Percentiles rank a stretch among this genome's conserved stretches.
Conservation (phyloP, 2,329 filamentous ascomycete genomes). For the Fusarium zealandicum region DNA sequence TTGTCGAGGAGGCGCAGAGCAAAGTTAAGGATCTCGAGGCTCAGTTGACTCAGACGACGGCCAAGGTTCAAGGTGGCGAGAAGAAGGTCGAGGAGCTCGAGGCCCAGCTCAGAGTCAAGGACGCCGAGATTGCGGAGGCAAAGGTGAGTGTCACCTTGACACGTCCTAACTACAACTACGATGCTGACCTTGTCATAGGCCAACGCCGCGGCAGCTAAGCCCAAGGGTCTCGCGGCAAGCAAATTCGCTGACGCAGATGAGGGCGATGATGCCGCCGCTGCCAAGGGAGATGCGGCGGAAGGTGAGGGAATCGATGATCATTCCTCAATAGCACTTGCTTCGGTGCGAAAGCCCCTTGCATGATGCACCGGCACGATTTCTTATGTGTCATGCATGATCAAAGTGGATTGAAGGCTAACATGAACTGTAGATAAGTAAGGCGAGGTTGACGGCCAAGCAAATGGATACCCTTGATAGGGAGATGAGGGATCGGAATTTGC, state of each 20-base stretch:
- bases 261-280: conserved; percentile 45
- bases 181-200: conserved; percentile 46
- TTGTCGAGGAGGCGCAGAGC: conserved; percentile 65
- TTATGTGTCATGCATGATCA: conserved; percentile 26
- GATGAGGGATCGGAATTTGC: conserved; percentile 62
- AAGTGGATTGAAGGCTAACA: conserved; percentile 29
- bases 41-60: conserved; percentile 55
- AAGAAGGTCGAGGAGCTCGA: conserved; percentile 59
- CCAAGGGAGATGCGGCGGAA: conserved; percentile 54
- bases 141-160: conserved; percentile 52
- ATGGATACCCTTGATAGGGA: conserved; percentile 63
- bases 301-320: conserved; percentile 68
- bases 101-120: conserved; percentile 67
- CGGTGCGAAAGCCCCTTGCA: conserved; percentile 66
- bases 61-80: conserved; percentile 55
- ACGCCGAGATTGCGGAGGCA: conserved; percentile 68
- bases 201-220: conserved; percentile 51
- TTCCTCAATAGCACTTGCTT: conserved; percentile 71
- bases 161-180: neutral
- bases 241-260: conserved; percentile 57
- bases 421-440: conserved; percentile 52
- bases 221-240: conserved; percentile 62
- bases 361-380: conserved; percentile 46
- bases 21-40: conserved; percentile 61
- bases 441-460: conserved; percentile 55